Evolutionary conservation across 2,329 filamentous ascomycete genomes (phyloP), one percentile per base, ranked within the genome.

Genomic region (Sarocladiaceae sp.): DNA sequence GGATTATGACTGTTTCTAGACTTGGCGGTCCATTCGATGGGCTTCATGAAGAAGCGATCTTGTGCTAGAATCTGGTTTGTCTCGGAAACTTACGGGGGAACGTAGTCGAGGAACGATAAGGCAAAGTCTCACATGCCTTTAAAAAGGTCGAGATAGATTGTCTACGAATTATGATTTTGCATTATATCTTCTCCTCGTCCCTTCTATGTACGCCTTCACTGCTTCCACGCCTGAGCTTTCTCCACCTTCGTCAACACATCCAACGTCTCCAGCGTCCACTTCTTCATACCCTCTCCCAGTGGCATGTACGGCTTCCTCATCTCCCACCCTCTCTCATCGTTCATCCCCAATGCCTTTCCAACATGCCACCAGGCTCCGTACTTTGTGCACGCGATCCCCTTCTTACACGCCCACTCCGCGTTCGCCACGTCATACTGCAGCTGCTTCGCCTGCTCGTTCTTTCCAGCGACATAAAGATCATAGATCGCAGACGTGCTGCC

Each of bases 351-450:
- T 1, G 53, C 50, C 9, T 53, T 57, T 0, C 69, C 70, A 0
- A 69, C 49, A 48, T 66, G 71, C 47, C 64, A 56, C 53, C 65
- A 68, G 0, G 67, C 63, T 5, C 64, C 70, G 44, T 65, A 74
- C 50, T 73, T 74, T 0, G 70, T 73, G 6, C 61, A 55, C 1
- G 67, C 61, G 19, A 74, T 63, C 0, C 66, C 63, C 54, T 73
- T 71, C 53, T 73, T 73, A 49, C 70, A 74, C 0, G 70, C 69
- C 62, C 68, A 70, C 48, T 74, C 70, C 1, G 69, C 69, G 39
- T 68, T 64, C 2, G 70, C 68, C 0, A 73, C 64, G 3, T 64
- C 48, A 3, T 62, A 62, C 39, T 73, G 70, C 21, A 72, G 51
- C 20, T 52, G 55, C 16, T 52, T 56, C 1, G 67, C 67, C 40